A percentile compares a stretch with the other conserved stretches of the same genome.
phyloP scores from a whole-genome alignment of 2,329 filamentous ascomycete species.

The Ophiostoma tasmaniense region DNA sequence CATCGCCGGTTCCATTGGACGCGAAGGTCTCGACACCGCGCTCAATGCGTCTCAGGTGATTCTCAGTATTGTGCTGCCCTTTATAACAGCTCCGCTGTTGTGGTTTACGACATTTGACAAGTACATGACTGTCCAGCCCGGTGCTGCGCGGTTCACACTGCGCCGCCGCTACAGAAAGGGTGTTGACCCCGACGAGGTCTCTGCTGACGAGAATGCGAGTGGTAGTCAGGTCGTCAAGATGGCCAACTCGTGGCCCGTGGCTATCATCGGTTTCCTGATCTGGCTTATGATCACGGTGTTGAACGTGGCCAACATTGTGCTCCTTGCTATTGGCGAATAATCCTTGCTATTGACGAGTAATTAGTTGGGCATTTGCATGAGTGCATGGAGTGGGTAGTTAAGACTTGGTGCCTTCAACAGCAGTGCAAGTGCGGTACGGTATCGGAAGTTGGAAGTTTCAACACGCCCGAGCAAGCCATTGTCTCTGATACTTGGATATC shows the following conservation, averaged over 20 bases:
- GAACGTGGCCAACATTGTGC: constrained; percentile 68
- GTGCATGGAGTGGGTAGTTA: neutral
- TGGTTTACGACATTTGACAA: constrained; percentile 73
- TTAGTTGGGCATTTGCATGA: neutral
- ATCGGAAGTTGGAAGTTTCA: neutral
- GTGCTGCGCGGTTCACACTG: constrained; percentile 30
- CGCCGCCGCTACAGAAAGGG: constrained; percentile 11
- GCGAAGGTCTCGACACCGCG: constrained; percentile 59
- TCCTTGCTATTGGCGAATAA: constrained; percentile 40
- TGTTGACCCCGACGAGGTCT: constrained; percentile 19
- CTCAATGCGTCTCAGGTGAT: constrained; percentile 71
- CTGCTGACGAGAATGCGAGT: constrained; percentile 19
- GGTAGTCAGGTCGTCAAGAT: constrained; percentile 43
- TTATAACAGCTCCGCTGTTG: constrained; percentile 73
- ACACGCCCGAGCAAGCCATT: neutral
- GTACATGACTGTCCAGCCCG: constrained; percentile 65
- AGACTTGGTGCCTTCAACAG: neutral
- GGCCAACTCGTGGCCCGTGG: constrained; percentile 62
- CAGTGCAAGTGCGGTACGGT: neutral
- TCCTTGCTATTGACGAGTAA: constrained; percentile 34
- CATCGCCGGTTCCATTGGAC: constrained; percentile 70
- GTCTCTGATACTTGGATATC: neutral
- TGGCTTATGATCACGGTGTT: constrained; percentile 68
- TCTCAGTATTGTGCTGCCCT: constrained; percentile 69
- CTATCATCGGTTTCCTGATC: constrained; percentile 47